Base-by-base conservation (phyloP, 208 protist genomes). In the Sergeia podlipaevii region DNA sequence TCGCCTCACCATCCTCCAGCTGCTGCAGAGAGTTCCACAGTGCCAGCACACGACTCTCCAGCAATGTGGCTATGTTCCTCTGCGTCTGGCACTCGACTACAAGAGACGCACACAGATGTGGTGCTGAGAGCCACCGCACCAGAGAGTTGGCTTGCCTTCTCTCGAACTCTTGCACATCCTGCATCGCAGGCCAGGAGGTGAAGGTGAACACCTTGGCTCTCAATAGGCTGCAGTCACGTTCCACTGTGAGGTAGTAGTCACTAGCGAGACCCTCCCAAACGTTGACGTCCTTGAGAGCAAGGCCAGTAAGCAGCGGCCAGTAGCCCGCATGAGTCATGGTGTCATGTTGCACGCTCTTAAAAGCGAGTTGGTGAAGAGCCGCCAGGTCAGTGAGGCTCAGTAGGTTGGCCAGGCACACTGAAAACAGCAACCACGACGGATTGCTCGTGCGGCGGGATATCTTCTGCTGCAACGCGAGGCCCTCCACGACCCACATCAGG, bases 251-350 rank as follows among this genome's bases (percentile, higher is more conserved):
- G 61, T 85, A 90, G 64, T 87, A 74, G 37, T 74, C 58, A 61
- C 65, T 60, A 11, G 80, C 77, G 41, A 41, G 49, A 41, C 52
- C 32, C 36, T 86, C 78, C 80, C 83, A 95, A 28, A 54, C 42
- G 34, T 48, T 63, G 4, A 86, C 26, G 41, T 88, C 84, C 7
- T 74, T 69, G 37, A 90, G 28, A 8, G 77, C 80, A n/a, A 79
- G 52, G 4, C 76, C 79, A 4, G 36, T 34, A 13, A 85, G 44
- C 52, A 95, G 54, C 18, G 88, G 75, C 82, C 79, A 89, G 68
- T 89, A 95, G 10, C 88, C 83, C 37, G 91, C 42, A 56, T 95
- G 88, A 7, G 74, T 69, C 88, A 95, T 95, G n/a, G 84, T 90
- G 60, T 95, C 88, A 37, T 77, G 75, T 70, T 95, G 88, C 17